Evolutionary conservation across 805 yeast species (phyloP).

Genomic region (Saccharomycopsis guyanensis): DNA sequence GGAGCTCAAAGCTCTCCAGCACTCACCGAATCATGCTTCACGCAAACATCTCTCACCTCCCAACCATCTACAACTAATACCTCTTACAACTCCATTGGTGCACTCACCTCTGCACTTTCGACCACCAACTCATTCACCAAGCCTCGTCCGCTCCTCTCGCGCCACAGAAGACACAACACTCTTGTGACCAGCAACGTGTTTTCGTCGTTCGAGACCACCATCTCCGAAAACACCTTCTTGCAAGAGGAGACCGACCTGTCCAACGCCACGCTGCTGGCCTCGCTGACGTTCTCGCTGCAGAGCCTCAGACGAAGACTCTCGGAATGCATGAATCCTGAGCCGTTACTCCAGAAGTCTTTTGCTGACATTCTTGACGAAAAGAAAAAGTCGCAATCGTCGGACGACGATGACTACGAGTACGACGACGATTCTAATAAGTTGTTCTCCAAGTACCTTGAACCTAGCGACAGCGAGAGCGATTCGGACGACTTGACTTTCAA

Average conservation of each 20-base stretch:
- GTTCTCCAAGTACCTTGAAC: constrained; percentile 12
- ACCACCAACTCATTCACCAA: not conserved
- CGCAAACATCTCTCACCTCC: not conserved
- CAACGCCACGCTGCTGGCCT: not conserved
- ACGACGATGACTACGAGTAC: constrained; percentile 15
- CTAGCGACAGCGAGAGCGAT: constrained; percentile 14
- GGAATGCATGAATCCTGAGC: constrained; percentile 5
- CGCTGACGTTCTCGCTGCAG: not conserved
- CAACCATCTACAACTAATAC: not conserved
- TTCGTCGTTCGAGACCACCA: constrained; percentile 9
- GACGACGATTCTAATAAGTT: constrained; percentile 3
- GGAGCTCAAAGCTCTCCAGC: not conserved
- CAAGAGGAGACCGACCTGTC: constrained; percentile 1
- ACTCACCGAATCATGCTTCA: too few relatives aligned
- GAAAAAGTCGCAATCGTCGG: not conserved
- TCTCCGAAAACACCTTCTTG: not conserved
- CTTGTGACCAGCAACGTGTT: constrained; percentile 11
- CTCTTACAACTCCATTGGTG: too few relatives aligned
- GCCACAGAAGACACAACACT: constrained; percentile 14
- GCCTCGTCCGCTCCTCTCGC: not conserved
- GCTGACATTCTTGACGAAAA: constrained; percentile 7
- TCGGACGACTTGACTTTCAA: not conserved
- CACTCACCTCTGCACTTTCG: not conserved
- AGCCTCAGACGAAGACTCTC: not conserved
- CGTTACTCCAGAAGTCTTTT: constrained; percentile 9